Base-by-base conservation (phyloP, 768 basidiomycete genomes). In the Suillus occidentalis region DNA sequence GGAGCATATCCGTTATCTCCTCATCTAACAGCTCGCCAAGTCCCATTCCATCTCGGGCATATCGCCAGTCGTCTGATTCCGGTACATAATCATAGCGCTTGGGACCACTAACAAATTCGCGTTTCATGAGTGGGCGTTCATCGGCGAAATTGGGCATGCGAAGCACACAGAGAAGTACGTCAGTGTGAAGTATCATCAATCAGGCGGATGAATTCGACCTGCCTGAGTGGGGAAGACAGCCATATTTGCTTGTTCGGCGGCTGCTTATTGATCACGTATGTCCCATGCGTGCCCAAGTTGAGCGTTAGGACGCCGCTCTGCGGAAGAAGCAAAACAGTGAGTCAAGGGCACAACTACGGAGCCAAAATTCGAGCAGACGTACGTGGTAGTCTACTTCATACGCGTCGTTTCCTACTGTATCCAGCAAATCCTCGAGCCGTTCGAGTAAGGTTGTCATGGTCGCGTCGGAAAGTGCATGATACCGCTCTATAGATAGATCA, bases 211-310 rank as follows among this genome's bases (percentile, higher is more conserved):
- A 60, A 64, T 53, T 20, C 49, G 40, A 73, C 80, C 45, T 68
- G 94, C 95, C 92, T 94, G 68, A 87, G 74, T 0, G 95, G 95
- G 10, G 92, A 94, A 5, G 94, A 95, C 22, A 97, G 82, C 95
- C 95, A 97, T 69, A 97, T 97, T 73, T 97, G 95, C 79, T 94
- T 94, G 75, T 97, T 97, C 7, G 95, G 95, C 13, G 95, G 95
- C 74, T 97, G 95, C 81, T 97, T 97, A 78, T 97, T 97, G 78
- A 97, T 89, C 36, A 97, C 95, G 78, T 97, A 97, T 13, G 92
- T 97, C 16, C 94, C 94, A 63, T 88, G 79, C 47, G 82, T 78
- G 37, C 89, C 94, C 18, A 96, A 81, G 58, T 81, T 82, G 52
- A 97, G 84, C 1, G 95, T 97, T 40, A 97, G 75, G 37, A 97